Evolutionary conservation across 345 rosid genomes (phyloP).

Genomic region (Populus tremula): DNA sequence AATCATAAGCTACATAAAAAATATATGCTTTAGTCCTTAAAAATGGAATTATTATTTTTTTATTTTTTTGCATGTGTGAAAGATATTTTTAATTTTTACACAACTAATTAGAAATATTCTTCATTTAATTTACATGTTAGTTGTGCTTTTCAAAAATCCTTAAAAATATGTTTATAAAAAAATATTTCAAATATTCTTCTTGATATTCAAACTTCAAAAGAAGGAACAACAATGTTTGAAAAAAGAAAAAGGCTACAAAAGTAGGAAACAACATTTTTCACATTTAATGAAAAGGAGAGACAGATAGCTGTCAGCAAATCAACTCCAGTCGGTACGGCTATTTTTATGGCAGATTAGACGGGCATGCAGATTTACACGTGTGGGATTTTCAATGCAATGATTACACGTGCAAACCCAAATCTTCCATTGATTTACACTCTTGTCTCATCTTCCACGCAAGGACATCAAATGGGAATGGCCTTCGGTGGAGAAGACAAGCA

Average conservation of each 20-base stretch:
- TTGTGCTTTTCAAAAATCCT: too few species aligned
- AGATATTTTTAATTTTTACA: too few species aligned
- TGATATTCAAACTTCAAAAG: neutral
- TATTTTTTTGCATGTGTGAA: too few species aligned
- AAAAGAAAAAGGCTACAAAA: neutral
- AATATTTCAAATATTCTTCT: too few species aligned
- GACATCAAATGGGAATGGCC: slow-evolving; percentile 9
- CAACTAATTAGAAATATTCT: too few species aligned
- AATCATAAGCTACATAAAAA: too few species aligned
- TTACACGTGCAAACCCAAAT: slow-evolving; percentile 7
- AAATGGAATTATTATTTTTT: too few species aligned
- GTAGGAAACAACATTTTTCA: neutral
- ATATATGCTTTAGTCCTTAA: too few species aligned
- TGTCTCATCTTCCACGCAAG: neutral
- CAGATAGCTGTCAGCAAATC: neutral
- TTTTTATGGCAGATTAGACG: neutral
- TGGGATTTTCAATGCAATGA: neutral
- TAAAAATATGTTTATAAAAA: too few species aligned
- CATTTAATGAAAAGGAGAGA: neutral
- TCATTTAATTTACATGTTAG: too few species aligned
- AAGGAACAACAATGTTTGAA: neutral
- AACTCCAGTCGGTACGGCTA: neutral
- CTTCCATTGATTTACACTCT: neutral
- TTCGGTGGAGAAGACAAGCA: neutral
- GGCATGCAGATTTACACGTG: neutral